These are phyloP conservation scores for Malassezia dermatis DNA, from an alignment of 1,284 basidiomycete species.

Conservation along the genomic window DNA sequence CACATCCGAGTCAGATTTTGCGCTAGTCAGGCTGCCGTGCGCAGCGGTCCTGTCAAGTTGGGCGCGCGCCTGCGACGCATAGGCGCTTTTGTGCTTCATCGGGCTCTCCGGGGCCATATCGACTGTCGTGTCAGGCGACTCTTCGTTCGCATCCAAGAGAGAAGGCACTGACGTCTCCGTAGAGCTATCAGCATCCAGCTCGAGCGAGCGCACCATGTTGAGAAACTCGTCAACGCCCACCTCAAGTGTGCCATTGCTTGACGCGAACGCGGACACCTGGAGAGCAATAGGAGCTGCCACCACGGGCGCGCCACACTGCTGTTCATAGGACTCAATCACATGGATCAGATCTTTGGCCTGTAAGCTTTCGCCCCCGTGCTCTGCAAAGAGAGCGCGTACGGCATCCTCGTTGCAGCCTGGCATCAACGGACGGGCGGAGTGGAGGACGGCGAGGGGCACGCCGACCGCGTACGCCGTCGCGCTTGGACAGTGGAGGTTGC, in stretches of 20 bases:
- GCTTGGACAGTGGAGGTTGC: neutral
- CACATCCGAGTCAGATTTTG: conserved; percentile 2
- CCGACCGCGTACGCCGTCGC: neutral
- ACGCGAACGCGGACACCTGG: conserved; percentile 6
- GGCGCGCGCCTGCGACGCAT: neutral
- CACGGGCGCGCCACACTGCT: neutral
- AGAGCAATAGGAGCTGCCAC: neutral
- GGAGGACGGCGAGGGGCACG: neutral
- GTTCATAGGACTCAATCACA: conserved; percentile 4
- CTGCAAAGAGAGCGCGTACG: conserved; percentile 11
- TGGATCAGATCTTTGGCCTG: neutral
- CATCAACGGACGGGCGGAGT: neutral
- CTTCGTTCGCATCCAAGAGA: neutral
- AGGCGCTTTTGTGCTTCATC: neutral
- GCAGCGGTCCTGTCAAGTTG: neutral
- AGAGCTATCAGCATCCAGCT: conserved; percentile 1
- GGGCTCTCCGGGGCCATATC: neutral
- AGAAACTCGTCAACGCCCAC: conserved; percentile 15
- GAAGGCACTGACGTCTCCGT: neutral
- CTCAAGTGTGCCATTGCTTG: neutral
- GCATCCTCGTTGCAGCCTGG: conserved; percentile 6
- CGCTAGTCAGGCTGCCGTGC: neutral
- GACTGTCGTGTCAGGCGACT: neutral
- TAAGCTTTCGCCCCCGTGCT: neutral
- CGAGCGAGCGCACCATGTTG: conserved; percentile 3